Evolutionary conservation across 805 yeast genomes (phyloP), one percentile per base, ranked within the genome.

Genomic region (Candida lessepsii): DNA sequence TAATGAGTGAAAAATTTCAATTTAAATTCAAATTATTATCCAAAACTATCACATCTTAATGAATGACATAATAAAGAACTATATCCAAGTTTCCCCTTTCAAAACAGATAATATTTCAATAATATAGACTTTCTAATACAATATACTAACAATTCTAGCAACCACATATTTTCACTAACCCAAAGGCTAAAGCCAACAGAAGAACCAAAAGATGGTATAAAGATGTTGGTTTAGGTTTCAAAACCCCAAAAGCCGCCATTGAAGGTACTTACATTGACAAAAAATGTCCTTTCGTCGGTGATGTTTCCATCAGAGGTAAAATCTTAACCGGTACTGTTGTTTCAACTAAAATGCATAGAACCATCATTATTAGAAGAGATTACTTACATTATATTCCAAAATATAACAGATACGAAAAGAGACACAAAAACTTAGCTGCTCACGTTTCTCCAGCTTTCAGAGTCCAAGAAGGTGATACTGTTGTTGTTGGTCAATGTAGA

Each of bases 361-460:
- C 99, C 66, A 86, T 93, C 80, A 85, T 93, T 74, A 86, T 93
- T 81, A 90, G 99, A 85, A 91, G 99, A 81, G 98, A 93, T 72
- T 93, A 93, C 95, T 87, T 93, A 73, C 99, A 93, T 81, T 93
- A 88, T 81, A 86, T 93, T 75, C 96, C 98, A 76, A 93, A 93
- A 85, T 93, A 93, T 82, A 93, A 91, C 96, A 90, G 99, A 86
- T 93, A 89, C 87, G 99, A 93, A 82, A 93, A 93, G 87, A 89
- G 99, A 82, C 99, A 93, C 87, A 93, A 93, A 93, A 93, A 93
- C 85, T 82, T 93, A 54, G 95, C 99, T 73, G 99, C 96, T 65
- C 99, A 93, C 81, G 87, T 93, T 67, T 91, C 98, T 58, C 99
- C 99, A 78, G 98, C 98, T 76, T 93, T 93, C 98, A 95, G 99